A percentile compares a stretch with the other conserved stretches of the same genome.
phyloP scores from a whole-genome alignment of 208 protist genomes.

The Trypanosoma boissoni region DNA sequence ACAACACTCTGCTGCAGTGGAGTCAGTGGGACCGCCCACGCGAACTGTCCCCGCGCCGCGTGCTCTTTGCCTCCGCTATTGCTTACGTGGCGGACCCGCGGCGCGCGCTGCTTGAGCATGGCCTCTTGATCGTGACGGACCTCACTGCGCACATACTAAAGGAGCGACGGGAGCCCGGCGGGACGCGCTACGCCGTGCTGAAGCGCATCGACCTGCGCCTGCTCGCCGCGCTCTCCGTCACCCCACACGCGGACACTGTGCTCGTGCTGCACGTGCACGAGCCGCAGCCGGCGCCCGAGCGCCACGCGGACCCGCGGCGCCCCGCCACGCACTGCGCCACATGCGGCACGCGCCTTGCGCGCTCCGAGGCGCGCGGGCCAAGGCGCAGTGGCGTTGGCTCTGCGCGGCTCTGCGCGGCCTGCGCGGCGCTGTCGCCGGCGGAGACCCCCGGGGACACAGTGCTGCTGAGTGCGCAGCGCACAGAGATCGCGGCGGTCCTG shows the following conservation, averaged over 20 bases:
- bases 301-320: constrained; percentile 32
- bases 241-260: constrained; percentile 58
- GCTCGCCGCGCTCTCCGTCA: constrained; percentile 55
- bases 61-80: constrained; percentile 42
- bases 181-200: constrained; percentile 31
- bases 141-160: constrained; percentile 28
- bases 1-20: constrained; percentile 38
- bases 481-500: constrained; percentile 60
- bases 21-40: constrained; percentile 31
- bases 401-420: constrained; percentile 63
- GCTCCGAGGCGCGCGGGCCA: constrained; percentile 24
- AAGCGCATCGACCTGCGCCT: constrained; percentile 72
- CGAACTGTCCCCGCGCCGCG: constrained; percentile 35
- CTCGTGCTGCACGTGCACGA: constrained; percentile 65
- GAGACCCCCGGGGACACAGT: constrained; percentile 73
- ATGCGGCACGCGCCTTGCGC: constrained; percentile 17
- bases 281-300: constrained; percentile 43
- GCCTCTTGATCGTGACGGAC: constrained; percentile 37
- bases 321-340: constrained; percentile 3
- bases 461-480: constrained; percentile 53
- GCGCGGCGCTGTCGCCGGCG: constrained; percentile 48
- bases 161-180: constrained; percentile 23
- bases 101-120: constrained; percentile 33
- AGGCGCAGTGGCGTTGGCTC: too few species aligned
- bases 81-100: constrained; percentile 43